Base-by-base conservation (phyloP, 164 flowering plant species). In the Piper longum region DNA sequence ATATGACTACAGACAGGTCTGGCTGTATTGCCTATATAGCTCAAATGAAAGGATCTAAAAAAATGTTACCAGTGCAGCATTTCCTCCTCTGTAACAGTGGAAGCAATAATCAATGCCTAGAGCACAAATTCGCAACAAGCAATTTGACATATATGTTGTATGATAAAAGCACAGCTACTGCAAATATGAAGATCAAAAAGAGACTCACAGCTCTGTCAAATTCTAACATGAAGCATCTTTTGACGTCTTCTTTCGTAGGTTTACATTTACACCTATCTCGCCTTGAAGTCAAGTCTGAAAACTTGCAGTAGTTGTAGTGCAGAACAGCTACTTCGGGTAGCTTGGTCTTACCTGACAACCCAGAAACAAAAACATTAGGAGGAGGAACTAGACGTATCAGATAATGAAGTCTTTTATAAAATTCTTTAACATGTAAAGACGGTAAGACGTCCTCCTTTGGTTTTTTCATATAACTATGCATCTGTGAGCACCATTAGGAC, bases 261-360 rank as follows among this genome's bases (percentile, higher is more conserved):
- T 91, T 91, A 79, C 99, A 95, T 65, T 96, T 91, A 83, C 99
- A 95, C 44, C 99, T 80, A 72, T 95, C 89, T 71, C 98, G 93
- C 70, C 99, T 86, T 61, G 99, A 95, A 67, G 97, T 95, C 79
- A 95, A 79, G 74, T 95, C 98, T 39, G 99, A 89, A 77, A 84
- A 95, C 70, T 83, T 91, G 36, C 96, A 43, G 63, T 95, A 95
- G 55, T 96, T 89, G 67, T 84, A 95, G 72, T 95, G 99, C 63
- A 95, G 77, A 69, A 91, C 87, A 67, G 96, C 98, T 75, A 96
- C 99, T 73, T 91, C 96, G 5, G 87, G 96, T 80, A 91, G 66
- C 72, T 91, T 95, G 64, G 87, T 71, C 76, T 91, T 97, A 72
- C 99, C 91, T 69, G 51, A 57, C 78, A 71, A 55, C 41, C 59